Evolutionary conservation across 1,284 basidiomycete genomes (phyloP).

Genomic region (Trichosporon inkin): DNA sequence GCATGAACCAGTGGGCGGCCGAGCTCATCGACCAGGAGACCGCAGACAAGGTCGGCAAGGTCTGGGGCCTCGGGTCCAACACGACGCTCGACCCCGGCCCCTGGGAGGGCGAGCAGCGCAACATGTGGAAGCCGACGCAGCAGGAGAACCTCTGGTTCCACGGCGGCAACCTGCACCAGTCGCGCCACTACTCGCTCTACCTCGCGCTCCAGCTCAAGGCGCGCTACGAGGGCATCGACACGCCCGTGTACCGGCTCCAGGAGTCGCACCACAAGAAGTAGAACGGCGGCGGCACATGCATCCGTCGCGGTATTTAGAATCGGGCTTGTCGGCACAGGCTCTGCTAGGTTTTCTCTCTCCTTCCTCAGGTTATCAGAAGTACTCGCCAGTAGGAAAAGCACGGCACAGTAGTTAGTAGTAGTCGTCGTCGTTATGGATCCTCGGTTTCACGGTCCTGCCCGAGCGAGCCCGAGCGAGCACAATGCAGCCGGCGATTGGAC

Average conservation of each 20-base stretch:
- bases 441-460: too few species aligned
- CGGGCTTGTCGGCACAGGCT: background rate
- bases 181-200: constrained; percentile 22
- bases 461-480: too few species aligned
- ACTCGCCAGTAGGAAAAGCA: too few species aligned
- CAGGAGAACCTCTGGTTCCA: constrained; percentile 20
- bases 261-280: constrained; percentile 19
- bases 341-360: too few species aligned
- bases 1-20: constrained; percentile 21
- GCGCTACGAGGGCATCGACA: constrained; percentile 21
- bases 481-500: too few species aligned
- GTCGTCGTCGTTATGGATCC: too few species aligned
- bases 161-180: constrained; percentile 22
- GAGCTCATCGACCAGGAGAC: constrained; percentile 21
- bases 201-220: constrained; percentile 25
- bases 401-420: too few species aligned
- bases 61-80: constrained; percentile 21
- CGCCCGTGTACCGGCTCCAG: constrained; percentile 21
- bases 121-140: constrained; percentile 23
- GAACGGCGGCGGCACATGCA: background rate
- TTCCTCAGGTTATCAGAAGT: too few species aligned
- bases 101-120: constrained; percentile 24
- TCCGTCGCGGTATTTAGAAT: background rate
- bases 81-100: constrained; percentile 21
- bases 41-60: constrained; percentile 21